These are phyloP conservation scores for Solanum medicagineum DNA, from an alignment of 257 asterid species.

Conservation along the genomic window DNA sequence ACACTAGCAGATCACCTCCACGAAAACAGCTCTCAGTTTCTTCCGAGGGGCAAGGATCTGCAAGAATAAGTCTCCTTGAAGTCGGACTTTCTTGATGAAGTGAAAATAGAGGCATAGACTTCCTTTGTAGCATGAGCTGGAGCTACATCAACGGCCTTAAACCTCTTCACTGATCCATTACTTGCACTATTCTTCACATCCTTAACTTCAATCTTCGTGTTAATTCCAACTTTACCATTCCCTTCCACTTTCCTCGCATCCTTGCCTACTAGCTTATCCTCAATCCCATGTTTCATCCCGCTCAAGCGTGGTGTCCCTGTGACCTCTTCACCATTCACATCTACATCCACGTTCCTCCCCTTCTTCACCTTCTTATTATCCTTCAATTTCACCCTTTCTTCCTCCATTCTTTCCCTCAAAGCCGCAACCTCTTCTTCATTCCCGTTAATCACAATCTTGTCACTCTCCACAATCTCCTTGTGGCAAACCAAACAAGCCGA, in stretches of 20 bases:
- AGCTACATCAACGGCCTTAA: slow-evolving; percentile 44
- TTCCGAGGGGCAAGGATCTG: slow-evolving; percentile 88
- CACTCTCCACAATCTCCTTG: slow-evolving; percentile 52
- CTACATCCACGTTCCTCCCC: slow-evolving; percentile 1
- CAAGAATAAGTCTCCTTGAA: slow-evolving; percentile 81
- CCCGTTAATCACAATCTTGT: slow-evolving; percentile 77
- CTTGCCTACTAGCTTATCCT: slow-evolving; percentile 14
- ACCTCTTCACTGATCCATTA: slow-evolving; percentile 39
- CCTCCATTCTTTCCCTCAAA: slow-evolving; percentile 64
- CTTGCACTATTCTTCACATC: neutral
- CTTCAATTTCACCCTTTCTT: slow-evolving; percentile 31
- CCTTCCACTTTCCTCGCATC: slow-evolving; percentile 4
- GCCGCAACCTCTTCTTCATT: slow-evolving; percentile 66
- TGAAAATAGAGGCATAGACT: slow-evolving; percentile 74
- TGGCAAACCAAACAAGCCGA: slow-evolving; percentile 67
- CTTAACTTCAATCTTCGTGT: slow-evolving; percentile 16
- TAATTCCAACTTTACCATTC: slow-evolving; percentile 9
- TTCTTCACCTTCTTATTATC: slow-evolving; percentile 31
- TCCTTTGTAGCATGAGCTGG: slow-evolving; percentile 63
- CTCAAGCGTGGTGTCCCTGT: slow-evolving; percentile 20
- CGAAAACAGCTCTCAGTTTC: slow-evolving; percentile 40
- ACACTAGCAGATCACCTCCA: slow-evolving; percentile 8
- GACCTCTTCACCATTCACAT: slow-evolving; percentile 17
- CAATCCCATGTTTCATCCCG: slow-evolving; percentile 59
- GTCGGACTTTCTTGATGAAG: slow-evolving; percentile 68